Evolutionary conservation across 1,284 basidiomycete species (phyloP), one percentile per base, ranked within the genome.

Genomic region (Microbotryum lychnidis-dioicae): DNA sequence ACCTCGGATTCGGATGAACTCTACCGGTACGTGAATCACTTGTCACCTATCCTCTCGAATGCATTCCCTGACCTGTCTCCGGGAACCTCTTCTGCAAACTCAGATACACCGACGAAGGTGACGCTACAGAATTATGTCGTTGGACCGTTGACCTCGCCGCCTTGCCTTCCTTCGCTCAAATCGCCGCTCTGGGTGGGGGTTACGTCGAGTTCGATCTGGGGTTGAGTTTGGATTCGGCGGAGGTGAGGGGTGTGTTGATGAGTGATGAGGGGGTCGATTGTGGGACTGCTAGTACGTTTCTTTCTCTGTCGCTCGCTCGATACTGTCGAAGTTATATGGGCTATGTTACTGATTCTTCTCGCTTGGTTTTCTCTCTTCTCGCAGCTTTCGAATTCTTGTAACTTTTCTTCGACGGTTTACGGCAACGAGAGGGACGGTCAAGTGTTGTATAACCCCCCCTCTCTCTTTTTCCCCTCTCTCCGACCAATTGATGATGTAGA

Each of bases 91-190:
- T 16, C 12, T 42, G 27, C 37, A 18, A 42, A 42, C 31, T 2
- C 47, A 79, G 87, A 61, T 89, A 87, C 71, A 86, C 84, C 6
- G 87, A 89, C 72, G 87, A 89, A 78, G 64, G 56, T 33, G 58
- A 65, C 54, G 56, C 69, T 57, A 66, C 49, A 37, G 65, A 67
- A 44, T 77, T 90, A 57, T 90, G 88, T 77, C 85, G 87, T 75
- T 90, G 88, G 88, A 87, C 84, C 8, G 87, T 89, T 50, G 85
- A 90, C 74, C 78, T 90, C 56, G 81, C 82, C 50, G 81, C 84
- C 29, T 75, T 90, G 61, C 87, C 87, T 33, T 47, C 46, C 6
- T 68, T 63, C 45, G 54, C 58, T 21, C 20, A 58, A 21, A 54
- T 67, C 42, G 61, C 48, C 4, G 16, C 46, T 12, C 27, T 23